Conservation (phyloP, 2,329 filamentous ascomycete species). For the Penicillium sp. region DNA sequence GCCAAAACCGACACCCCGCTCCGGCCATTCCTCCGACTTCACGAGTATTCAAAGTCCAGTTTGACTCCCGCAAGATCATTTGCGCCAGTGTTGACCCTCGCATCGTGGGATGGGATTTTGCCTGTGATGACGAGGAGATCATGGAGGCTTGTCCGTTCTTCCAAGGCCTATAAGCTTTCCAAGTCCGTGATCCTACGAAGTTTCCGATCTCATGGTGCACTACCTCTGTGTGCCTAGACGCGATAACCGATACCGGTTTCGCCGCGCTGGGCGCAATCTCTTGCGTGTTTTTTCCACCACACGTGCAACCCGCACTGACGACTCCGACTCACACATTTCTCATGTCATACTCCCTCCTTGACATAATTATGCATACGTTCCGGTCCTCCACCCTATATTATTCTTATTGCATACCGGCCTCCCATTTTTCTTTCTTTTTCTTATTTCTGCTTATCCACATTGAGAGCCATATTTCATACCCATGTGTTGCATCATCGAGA, state of each 20-base stretch:
- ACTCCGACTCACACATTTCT: too few species aligned
- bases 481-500: not conserved
- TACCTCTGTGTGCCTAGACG: not conserved
- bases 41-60: slow-evolving; percentile 93
- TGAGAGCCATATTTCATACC: not conserved
- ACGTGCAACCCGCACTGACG: too few species aligned
- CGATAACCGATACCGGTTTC: too few species aligned
- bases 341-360: too few species aligned
- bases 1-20: slow-evolving; percentile 23
- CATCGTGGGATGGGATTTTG: slow-evolving; percentile 98
- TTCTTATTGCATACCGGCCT: too few species aligned
- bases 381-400: too few species aligned
- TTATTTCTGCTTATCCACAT: not conserved
- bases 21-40: slow-evolving; percentile 44
- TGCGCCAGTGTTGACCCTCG: slow-evolving; percentile 88
- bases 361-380: too few species aligned
- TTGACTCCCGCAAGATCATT: slow-evolving; percentile 87
- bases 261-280: too few species aligned
- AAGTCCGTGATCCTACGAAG: not conserved
- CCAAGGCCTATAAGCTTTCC: slow-evolving; percentile 41
- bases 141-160: slow-evolving; percentile 78
- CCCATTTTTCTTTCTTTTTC: not conserved
- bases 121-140: slow-evolving; percentile 76
- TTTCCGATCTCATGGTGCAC: not conserved
- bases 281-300: too few species aligned